Conservation (phyloP, 306 rosid genomes). For the Acacia crassicarpa region DNA sequence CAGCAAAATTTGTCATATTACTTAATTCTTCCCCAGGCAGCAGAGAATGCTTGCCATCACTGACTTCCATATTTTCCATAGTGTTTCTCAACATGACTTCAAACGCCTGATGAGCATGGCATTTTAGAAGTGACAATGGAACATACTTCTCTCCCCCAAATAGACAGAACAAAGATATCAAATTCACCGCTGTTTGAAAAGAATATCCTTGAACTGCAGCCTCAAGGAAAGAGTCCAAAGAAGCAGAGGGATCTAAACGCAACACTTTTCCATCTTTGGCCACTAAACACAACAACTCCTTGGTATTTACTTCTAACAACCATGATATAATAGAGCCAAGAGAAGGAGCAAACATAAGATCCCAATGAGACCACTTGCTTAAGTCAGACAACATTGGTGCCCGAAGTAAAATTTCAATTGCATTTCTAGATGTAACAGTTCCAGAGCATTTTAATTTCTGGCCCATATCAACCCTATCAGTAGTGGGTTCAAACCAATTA, state of each 20-base stretch:
- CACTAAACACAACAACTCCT: slow-evolving; percentile 75
- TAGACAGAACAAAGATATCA: slow-evolving; percentile 65
- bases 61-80: slow-evolving; percentile 43
- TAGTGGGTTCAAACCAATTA: slow-evolving; percentile 33
- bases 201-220: slow-evolving; percentile 82
- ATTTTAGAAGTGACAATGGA: slow-evolving; percentile 74
- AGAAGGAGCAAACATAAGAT: slow-evolving; percentile 70
- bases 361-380: slow-evolving; percentile 96
- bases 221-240: slow-evolving; percentile 74
- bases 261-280: slow-evolving; percentile 77
- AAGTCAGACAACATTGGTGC: slow-evolving; percentile 85
- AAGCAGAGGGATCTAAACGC: slow-evolving; percentile 75
- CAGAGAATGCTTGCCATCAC: slow-evolving; percentile 38
- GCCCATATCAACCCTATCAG: slow-evolving; percentile 29
- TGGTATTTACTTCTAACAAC: slow-evolving; percentile 68
- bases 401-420: slow-evolving; percentile 62
- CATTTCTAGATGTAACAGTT: slow-evolving; percentile 57
- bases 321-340: slow-evolving; percentile 85
- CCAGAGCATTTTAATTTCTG: slow-evolving; percentile 33
- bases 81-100: slow-evolving; percentile 62
- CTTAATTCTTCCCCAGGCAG: slow-evolving; percentile 38
- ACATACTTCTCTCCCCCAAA: slow-evolving; percentile 76
- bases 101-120: slow-evolving; percentile 70
- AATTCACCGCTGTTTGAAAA: slow-evolving; percentile 72
- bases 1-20: slow-evolving; percentile 28